phyloP scores from a whole-genome alignment of 768 basidiomycete genomes.

The Megacollybia marginata region DNA sequence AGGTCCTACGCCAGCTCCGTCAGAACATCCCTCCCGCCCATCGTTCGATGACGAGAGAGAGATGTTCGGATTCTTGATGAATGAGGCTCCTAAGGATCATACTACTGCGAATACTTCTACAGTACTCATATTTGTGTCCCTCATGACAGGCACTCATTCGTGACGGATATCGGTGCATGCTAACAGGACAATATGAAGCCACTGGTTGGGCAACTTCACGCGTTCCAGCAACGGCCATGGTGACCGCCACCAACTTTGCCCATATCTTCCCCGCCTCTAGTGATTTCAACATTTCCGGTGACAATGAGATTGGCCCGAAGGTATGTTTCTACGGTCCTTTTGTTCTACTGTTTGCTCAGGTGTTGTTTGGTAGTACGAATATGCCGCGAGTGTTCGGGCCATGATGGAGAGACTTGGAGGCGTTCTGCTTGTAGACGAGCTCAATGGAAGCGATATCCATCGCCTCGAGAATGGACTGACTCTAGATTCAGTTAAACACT shows the following conservation, averaged over 20 bases:
- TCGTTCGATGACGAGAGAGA: slow-evolving; percentile 9
- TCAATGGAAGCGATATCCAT: slow-evolving; percentile 22
- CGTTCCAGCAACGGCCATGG: background rate
- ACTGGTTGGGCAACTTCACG: background rate
- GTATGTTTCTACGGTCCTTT: slow-evolving; percentile 9
- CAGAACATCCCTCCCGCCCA: slow-evolving; percentile 7
- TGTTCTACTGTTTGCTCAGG: slow-evolving; percentile 2
- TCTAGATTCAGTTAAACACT: slow-evolving; percentile 11
- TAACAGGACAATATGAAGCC: slow-evolving; percentile 20
- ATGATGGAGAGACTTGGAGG: slow-evolving; percentile 20
- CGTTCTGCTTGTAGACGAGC: slow-evolving; percentile 10
- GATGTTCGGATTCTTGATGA: slow-evolving; percentile 1
- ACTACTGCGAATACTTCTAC: background rate
- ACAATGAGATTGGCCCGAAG: slow-evolving; percentile 12
- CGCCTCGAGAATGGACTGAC: slow-evolving; percentile 26
- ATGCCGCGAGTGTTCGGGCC: slow-evolving; percentile 17
- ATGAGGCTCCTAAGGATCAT: slow-evolving; percentile 6
- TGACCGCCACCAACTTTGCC: slow-evolving; percentile 11
- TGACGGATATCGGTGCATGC: slow-evolving; percentile 26
- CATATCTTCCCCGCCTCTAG: slow-evolving; percentile 23
- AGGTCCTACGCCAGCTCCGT: slow-evolving; percentile 13
- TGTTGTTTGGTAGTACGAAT: slow-evolving; percentile 10
- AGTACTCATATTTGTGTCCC: background rate
- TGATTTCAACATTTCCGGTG: slow-evolving; percentile 3
- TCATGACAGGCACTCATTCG: slow-evolving; percentile 24